Evolutionary conservation across 2,329 filamentous ascomycete species (phyloP).

Genomic region (Pseudogymnoascus sp.): DNA sequence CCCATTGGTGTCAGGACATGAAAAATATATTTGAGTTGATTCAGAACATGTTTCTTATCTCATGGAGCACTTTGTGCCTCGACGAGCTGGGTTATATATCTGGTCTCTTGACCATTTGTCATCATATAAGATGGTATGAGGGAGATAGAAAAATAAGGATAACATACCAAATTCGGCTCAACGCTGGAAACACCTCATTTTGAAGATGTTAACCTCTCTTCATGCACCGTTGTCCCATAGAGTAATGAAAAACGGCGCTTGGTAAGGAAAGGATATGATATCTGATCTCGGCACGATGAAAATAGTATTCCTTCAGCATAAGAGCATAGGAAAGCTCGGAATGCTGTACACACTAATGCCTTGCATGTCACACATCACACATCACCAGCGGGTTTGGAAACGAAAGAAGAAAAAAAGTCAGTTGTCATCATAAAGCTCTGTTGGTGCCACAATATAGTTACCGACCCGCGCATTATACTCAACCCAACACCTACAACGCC

Average conservation of each 20-base stretch:
- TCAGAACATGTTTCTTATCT: slow-evolving; percentile 10
- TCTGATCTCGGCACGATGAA: slow-evolving; percentile 10
- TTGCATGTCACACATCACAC: neutral
- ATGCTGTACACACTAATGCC: slow-evolving; percentile 10
- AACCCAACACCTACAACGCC: slow-evolving; percentile 10
- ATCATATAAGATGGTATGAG: neutral
- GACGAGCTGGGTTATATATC: slow-evolving; percentile 10
- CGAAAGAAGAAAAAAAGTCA: neutral
- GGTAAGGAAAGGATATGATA: slow-evolving; percentile 7
- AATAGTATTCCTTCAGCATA: slow-evolving; percentile 10
- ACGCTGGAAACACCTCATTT: neutral
- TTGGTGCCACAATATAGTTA: slow-evolving; percentile 11
- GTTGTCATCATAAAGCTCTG: slow-evolving; percentile 4
- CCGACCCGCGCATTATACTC: slow-evolving; percentile 9
- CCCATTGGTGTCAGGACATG: neutral
- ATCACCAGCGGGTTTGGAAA: neutral
- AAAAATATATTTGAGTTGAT: neutral
- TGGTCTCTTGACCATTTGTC: slow-evolving; percentile 10
- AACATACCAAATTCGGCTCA: neutral
- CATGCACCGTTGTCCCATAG: slow-evolving; percentile 5
- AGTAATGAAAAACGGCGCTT: slow-evolving; percentile 1
- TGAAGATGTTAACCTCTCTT: slow-evolving; percentile 7
- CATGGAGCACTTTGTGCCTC: slow-evolving; percentile 6
- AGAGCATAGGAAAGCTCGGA: slow-evolving; percentile 8
- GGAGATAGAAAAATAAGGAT: neutral